phyloP scores from a whole-genome alignment of 129 eudicot genomes.

The Helichrysum umbraculigerum region DNA sequence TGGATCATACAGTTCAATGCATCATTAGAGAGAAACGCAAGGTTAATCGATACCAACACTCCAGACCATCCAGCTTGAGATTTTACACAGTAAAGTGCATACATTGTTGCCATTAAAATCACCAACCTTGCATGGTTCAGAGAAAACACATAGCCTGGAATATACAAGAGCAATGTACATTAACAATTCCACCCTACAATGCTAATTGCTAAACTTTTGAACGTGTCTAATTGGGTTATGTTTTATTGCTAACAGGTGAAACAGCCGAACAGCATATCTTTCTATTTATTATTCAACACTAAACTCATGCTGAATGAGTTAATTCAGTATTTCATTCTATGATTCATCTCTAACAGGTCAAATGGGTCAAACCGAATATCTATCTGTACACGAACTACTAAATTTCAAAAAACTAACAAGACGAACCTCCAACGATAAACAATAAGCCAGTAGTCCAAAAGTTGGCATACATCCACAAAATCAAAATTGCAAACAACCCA shows the following conservation, averaged over 20 bases:
- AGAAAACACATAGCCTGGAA: slow-evolving; percentile 84
- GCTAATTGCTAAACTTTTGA: no score
- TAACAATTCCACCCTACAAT: background rate
- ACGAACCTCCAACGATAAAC: slow-evolving; percentile 87
- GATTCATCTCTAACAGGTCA: background rate
- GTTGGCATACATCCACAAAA: slow-evolving; percentile 94
- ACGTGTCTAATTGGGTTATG: background rate
- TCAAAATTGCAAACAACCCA: slow-evolving; percentile 74
- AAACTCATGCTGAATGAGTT: background rate
- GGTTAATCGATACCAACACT: slow-evolving; percentile 62
- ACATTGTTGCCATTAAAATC: slow-evolving; percentile 74
- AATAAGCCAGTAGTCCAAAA: slow-evolving; percentile 91
- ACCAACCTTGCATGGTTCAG: slow-evolving; percentile 83
- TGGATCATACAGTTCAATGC: slow-evolving; percentile 62
- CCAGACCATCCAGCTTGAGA: slow-evolving; percentile 88
- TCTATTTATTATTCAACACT: background rate
- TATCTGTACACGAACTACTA: background rate
- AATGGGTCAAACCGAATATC: background rate
- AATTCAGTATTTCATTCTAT: background rate
- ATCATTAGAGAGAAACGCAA: slow-evolving; percentile 83
- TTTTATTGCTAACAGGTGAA: background rate
- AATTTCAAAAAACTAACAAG: background rate
- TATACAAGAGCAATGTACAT: background rate
- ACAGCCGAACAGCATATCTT: background rate
- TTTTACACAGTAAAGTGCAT: slow-evolving; percentile 74